These are phyloP conservation scores for Pythium volutum DNA, from an alignment of 352 stramenopile genomes.

Conservation along the genomic window DNA sequence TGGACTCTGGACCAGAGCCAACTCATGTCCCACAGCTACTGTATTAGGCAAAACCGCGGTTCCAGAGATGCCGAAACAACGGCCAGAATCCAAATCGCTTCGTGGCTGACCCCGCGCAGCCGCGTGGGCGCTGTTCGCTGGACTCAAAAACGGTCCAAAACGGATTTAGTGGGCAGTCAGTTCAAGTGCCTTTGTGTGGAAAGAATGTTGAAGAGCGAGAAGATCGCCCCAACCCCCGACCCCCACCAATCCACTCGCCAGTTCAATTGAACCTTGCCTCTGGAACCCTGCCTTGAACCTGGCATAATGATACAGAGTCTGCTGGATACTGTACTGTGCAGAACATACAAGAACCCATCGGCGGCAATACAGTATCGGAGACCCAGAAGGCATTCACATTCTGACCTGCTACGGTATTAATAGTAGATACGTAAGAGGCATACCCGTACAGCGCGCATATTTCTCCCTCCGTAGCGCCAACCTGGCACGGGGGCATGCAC, in stretches of 20 bases:
- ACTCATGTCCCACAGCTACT: constrained; percentile 14
- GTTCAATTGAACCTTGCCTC: constrained; percentile 14
- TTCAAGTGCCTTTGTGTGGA: constrained; percentile 8
- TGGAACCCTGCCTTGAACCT: constrained; percentile 10
- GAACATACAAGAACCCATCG: too few species aligned
- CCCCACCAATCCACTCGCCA: constrained; percentile 18
- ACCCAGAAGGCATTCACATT: too few species aligned
- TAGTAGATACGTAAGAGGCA: too few species aligned
- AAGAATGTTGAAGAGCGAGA: constrained; percentile 24
- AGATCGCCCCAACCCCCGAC: constrained; percentile 6
- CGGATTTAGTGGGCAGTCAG: constrained; percentile 13
- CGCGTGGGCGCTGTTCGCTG: constrained; percentile 4
- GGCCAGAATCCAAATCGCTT: not conserved
- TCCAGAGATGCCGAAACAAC: not conserved
- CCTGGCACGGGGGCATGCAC: too few species aligned
- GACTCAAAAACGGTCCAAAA: constrained; percentile 19
- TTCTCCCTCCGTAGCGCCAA: too few species aligned
- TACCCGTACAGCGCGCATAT: too few species aligned
- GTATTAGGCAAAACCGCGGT: not conserved
- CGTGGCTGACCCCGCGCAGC: constrained; percentile 12
- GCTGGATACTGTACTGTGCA: too few species aligned
- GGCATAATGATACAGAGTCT: too few species aligned
- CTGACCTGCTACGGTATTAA: too few species aligned
- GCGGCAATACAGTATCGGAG: too few species aligned
- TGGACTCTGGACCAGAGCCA: not conserved